Base-by-base conservation (phyloP, 2,329 filamentous ascomycete species). In the Hortaea werneckii region DNA sequence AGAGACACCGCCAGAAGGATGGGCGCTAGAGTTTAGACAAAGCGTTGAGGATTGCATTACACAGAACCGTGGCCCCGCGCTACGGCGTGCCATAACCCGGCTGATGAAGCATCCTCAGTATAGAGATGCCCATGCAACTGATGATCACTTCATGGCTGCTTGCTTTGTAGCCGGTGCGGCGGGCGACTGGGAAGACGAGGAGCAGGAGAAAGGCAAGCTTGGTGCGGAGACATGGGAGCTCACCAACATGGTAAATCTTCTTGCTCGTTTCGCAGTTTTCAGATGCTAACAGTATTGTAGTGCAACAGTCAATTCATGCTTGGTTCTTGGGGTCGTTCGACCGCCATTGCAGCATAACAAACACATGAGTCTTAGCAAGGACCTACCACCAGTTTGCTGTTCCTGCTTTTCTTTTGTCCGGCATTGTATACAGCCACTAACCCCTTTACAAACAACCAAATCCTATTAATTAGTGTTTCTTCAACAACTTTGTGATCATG, bases 61-160 rank as follows among this genome's bases (percentile, higher is more conserved):
- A 1, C 71, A 74, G 45, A 76, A 72, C 38, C 47, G 69, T 1
- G 79, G 80, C 0, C 78, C 78, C 5, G 59, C 62, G 27, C 58
- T 83, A 41, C 62, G 78, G 2, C 67, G 75, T 2, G 74, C 70
- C 0, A 69, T 81, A 44, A 78, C 77, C 2, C 69, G 79, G 29
- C 57, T 84, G 54, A 83, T 84, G 79, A 83, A 84, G 66, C 77
- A 83, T 55, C 80, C 80, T 0, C 67, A 70, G 40, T 85, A 75
- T 55, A 65, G 80, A 11, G 80, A 83, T 54, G 81, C 82, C 0
- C 81, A 85, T 63, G 80, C 71, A 0, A 84, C 81, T 0, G 81
- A 85, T 56, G 82, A 85, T 58, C 80, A 85, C 57, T 84, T 81
- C 52, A 83, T 84, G 76, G 67, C 79, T 0, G 71, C 76, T 3